phyloP scores from a whole-genome alignment of 1,284 basidiomycete species.

The Omphalotus olearius region DNA sequence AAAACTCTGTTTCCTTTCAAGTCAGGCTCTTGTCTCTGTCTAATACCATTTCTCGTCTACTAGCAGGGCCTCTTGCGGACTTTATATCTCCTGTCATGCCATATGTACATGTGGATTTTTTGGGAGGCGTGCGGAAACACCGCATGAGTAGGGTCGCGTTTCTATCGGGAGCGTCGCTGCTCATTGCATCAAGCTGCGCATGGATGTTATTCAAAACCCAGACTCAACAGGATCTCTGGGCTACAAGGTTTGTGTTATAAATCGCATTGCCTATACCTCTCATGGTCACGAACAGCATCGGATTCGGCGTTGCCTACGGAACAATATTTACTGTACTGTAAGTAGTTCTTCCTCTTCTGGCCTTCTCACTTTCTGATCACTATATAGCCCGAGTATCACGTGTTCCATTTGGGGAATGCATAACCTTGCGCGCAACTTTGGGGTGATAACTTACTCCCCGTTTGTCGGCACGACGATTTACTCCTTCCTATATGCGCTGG shows the following conservation, averaged over 20 bases:
- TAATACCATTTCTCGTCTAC: constrained; percentile 67
- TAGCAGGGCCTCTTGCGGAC: constrained; percentile 69
- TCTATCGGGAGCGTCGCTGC: constrained; percentile 40
- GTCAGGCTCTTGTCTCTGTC: constrained; percentile 66
- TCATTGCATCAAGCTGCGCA: constrained; percentile 46
- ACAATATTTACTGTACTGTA: constrained; percentile 65
- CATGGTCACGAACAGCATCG: constrained; percentile 36
- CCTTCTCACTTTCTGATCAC: constrained; percentile 3
- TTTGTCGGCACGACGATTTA: constrained; percentile 71
- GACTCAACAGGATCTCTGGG: constrained; percentile 50
- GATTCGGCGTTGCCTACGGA: constrained; percentile 65
- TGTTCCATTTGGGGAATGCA: constrained; percentile 64
- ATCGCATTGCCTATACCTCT: constrained; percentile 12
- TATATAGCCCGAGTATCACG: constrained; percentile 60
- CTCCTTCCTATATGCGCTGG: constrained; percentile 71
- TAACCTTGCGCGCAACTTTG: constrained; percentile 73
- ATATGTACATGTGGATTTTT: neutral
- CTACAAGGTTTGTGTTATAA: constrained; percentile 44
- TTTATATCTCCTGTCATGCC: constrained; percentile 55
- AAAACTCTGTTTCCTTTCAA: constrained; percentile 46
- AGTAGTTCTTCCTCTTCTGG: constrained; percentile 24
- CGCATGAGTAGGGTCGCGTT: constrained; percentile 59
- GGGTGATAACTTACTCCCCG: constrained; percentile 66
- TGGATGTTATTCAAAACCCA: constrained; percentile 49
- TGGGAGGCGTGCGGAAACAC: constrained; percentile 36